Percentiles rank a stretch among this genome's conserved stretches.
These are phyloP conservation scores for Pseudocercospora pini-densiflorae DNA, from an alignment of 2,329 filamentous ascomycete genomes.

Conservation along the genomic window DNA sequence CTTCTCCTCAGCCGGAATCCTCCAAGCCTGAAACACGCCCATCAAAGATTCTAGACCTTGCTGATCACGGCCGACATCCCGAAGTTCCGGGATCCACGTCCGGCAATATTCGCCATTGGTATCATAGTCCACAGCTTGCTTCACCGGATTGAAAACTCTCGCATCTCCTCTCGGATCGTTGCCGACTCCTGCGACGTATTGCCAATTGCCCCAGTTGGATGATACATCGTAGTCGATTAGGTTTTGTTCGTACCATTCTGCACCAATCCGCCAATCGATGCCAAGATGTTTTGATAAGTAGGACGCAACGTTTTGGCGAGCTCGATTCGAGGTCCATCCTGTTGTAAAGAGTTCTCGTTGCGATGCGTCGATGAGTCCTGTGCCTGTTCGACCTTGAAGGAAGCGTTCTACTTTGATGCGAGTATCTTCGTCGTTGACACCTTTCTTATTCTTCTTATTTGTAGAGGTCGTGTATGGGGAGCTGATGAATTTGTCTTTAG, in stretches of 20 bases:
- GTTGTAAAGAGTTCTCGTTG: constrained; percentile 76
- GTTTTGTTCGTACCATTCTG: constrained; percentile 80
- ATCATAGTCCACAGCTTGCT: constrained; percentile 80
- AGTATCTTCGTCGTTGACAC: constrained; percentile 49
- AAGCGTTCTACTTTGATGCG: constrained; percentile 58
- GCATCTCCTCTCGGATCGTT: constrained; percentile 75
- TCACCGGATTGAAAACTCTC: constrained; percentile 80
- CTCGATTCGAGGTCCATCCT: constrained; percentile 77
- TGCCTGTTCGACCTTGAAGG: constrained; percentile 70
- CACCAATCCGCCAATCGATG: constrained; percentile 80
- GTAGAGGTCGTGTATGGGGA: constrained; percentile 38
- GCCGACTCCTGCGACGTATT: constrained; percentile 78
- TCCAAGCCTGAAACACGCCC: constrained; percentile 74
- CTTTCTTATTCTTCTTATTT: constrained; percentile 47
- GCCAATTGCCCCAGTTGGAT: constrained; percentile 57
- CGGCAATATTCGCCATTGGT: constrained; percentile 69
- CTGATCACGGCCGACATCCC: constrained; percentile 47
- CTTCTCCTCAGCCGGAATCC: constrained; percentile 63
- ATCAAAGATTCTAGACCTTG: constrained; percentile 45
- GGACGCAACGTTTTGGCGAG: constrained; percentile 75
- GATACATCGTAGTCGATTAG: constrained; percentile 77
- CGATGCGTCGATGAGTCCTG: constrained; percentile 76
- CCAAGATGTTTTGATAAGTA: constrained; percentile 74
- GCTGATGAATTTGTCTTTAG: constrained; percentile 41
- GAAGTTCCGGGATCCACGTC: constrained; percentile 73